Evolutionary conservation across 2,329 filamentous ascomycete genomes (phyloP).

Genomic region (Byssothecium circinans): DNA sequence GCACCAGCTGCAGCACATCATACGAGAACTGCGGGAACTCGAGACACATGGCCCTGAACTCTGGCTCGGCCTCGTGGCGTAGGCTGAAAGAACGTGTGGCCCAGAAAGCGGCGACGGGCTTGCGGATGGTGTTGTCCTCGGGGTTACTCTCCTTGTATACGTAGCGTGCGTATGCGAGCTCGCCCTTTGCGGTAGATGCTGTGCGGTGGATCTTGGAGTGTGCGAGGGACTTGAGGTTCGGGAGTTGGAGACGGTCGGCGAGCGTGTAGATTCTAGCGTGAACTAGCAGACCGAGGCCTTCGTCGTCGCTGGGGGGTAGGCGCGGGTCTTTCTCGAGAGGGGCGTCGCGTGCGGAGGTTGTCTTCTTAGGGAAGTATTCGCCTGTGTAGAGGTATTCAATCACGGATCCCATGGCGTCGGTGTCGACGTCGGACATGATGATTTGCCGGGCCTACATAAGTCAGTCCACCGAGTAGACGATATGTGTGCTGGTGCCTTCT

Average conservation of each 20-base stretch:
- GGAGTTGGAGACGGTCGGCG: slow-evolving; percentile 72
- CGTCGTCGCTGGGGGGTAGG: slow-evolving; percentile 68
- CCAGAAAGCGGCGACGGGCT: slow-evolving; percentile 89
- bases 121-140: slow-evolving; percentile 73
- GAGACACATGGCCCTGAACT: slow-evolving; percentile 82
- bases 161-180: slow-evolving; percentile 89
- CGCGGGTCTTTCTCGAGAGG: slow-evolving; percentile 70
- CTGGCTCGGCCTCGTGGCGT: slow-evolving; percentile 80
- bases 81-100: slow-evolving; percentile 77
- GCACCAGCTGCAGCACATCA: slow-evolving; percentile 75
- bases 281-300: slow-evolving; percentile 80
- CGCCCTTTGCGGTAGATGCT: slow-evolving; percentile 81
- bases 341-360: slow-evolving; percentile 64
- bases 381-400: slow-evolving; percentile 82
- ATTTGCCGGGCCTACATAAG: slow-evolving; percentile 63
- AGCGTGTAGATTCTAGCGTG: slow-evolving; percentile 90
- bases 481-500: slow-evolving; percentile 30
- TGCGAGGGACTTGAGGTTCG: slow-evolving; percentile 71
- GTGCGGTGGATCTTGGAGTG: slow-evolving; percentile 92
- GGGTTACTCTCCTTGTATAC: slow-evolving; percentile 76
- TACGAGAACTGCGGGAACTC: slow-evolving; percentile 91
- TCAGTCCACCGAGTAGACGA: not conserved
- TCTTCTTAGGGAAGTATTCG: slow-evolving; percentile 75
- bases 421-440: slow-evolving; percentile 66
- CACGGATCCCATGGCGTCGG: slow-evolving; percentile 76